Evolutionary conservation across 176 grass and related monocot species (phyloP), one percentile per base, ranked within the genome.

Genomic region (Oryza australiensis): DNA sequence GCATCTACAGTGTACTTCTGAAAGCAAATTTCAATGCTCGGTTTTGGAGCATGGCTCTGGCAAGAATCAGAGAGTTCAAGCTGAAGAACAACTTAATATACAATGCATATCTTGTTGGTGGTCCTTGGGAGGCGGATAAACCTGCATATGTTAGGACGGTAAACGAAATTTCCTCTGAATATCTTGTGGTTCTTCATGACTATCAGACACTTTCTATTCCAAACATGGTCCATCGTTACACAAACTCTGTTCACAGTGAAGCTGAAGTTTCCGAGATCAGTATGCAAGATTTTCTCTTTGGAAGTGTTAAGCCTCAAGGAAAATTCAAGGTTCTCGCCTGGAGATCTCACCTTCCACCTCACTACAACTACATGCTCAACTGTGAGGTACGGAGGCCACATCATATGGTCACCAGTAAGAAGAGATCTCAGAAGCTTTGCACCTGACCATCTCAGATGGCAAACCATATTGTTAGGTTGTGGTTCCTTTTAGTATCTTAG

Each of bases 241-340:
- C 20, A 72, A 27, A 14, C 9, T 66, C 40, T 14, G 3, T 16
- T 29, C 9, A 12, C 9, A 41, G 23, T 29, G 68, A 30, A 43
- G 51, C 7, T 46, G 76, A 66, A 66, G 26, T 26, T 72, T 18
- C 35, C 10, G 7, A 4, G 35, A 6, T 68, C 12, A 70, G 24
- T 9, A 5, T 62, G 27, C 38, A 64, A 64, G 80, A 73, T 24
- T 22, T 82, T 40, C 13, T 82, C 2, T 64, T 26, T 20, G 57
- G 80, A 64, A 14, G 2, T 72, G 68, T 68, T 30, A 24, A 0
- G 7, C 69, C 26, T 64, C 68, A 22, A 46, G 69, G 80, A 12
- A 64, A 82, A 11, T 82, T 82, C 28, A 38, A 73, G 40, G 80
- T 48, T 30, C 57, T 73, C 0, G 55, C 12, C 7, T 82, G 80